A percentile compares a stretch with the other conserved stretches of the same genome.
These are phyloP conservation scores for Gossypium schwendimanii DNA, from an alignment of 441 rosid genomes.

Conservation along the genomic window DNA sequence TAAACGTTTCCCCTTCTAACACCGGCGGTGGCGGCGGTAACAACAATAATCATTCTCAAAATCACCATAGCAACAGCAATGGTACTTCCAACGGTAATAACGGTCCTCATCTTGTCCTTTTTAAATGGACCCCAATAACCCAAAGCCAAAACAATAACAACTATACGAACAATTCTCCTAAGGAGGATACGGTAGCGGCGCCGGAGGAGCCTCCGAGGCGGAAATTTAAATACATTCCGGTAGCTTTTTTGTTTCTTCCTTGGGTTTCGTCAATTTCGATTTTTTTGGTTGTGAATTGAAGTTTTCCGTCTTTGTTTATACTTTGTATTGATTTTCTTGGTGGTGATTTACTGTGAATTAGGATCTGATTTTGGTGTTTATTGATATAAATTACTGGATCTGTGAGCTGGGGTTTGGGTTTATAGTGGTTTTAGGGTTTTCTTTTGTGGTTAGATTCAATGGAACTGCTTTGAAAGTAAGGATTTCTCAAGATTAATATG, in stretches of 20 bases:
- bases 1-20: constrained; percentile 54
- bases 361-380: not conserved
- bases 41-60: constrained; percentile 21
- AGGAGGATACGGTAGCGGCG: constrained; percentile 24
- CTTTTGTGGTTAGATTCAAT: not conserved
- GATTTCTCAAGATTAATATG: not conserved
- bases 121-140: constrained; percentile 73
- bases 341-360: not conserved
- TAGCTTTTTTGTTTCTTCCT: constrained; percentile 13
- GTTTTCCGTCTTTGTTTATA: not conserved
- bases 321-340: not conserved
- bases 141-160: constrained; percentile 34
- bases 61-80: constrained; percentile 23
- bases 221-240: constrained; percentile 76
- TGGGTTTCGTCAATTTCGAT: not conserved
- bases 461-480: not conserved
- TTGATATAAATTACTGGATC: not conserved
- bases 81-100: constrained; percentile 47
- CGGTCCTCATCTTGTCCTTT: constrained; percentile 65
- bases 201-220: constrained; percentile 64
- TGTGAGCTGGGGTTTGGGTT: not conserved
- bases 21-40: constrained; percentile 20
- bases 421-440: constrained; percentile 11
- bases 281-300: not conserved
- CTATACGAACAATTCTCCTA: constrained; percentile 21